Conservation (phyloP, 2,329 filamentous ascomycete genomes). For the Harringtonia aguacate region DNA sequence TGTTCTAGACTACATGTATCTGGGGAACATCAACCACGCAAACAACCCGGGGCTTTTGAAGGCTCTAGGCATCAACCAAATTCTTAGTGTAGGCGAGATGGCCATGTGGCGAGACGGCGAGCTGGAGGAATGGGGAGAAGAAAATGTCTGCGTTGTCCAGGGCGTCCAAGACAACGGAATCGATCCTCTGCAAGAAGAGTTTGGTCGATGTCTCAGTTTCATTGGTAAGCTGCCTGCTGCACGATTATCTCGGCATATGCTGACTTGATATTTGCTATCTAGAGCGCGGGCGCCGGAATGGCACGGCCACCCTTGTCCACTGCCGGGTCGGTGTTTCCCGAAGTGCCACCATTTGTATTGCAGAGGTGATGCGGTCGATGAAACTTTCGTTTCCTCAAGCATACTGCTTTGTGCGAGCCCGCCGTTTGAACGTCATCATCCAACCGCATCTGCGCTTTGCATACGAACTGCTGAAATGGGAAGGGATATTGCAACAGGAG, state of each 20-base stretch:
- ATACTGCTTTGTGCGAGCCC: constrained; percentile 91
- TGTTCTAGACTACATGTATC: constrained; percentile 87
- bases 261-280: constrained; percentile 1
- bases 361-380: constrained; percentile 86
- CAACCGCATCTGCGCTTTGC: constrained; percentile 92
- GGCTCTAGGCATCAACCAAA: constrained; percentile 72
- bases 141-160: constrained; percentile 73
- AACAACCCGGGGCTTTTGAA: constrained; percentile 81
- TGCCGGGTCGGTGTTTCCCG: constrained; percentile 93
- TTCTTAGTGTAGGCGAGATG: constrained; percentile 86
- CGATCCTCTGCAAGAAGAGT: constrained; percentile 78
- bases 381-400: constrained; percentile 79
- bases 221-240: constrained; percentile 55
- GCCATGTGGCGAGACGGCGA: constrained; percentile 69
- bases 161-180: constrained; percentile 95
- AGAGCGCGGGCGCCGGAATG: constrained; percentile 70
- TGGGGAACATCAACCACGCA: constrained; percentile 86
- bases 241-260: constrained; percentile 4
- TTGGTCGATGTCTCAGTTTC: constrained; percentile 77
- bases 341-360: constrained; percentile 95
- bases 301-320: constrained; percentile 83
- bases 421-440: constrained; percentile 93
- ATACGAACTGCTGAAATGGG: constrained; percentile 94
- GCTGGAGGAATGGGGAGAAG: constrained; percentile 59
- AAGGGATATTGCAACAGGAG: constrained; percentile 57